Base-by-base conservation (phyloP, 331 rosid genomes). In the Malus hybrid region DNA sequence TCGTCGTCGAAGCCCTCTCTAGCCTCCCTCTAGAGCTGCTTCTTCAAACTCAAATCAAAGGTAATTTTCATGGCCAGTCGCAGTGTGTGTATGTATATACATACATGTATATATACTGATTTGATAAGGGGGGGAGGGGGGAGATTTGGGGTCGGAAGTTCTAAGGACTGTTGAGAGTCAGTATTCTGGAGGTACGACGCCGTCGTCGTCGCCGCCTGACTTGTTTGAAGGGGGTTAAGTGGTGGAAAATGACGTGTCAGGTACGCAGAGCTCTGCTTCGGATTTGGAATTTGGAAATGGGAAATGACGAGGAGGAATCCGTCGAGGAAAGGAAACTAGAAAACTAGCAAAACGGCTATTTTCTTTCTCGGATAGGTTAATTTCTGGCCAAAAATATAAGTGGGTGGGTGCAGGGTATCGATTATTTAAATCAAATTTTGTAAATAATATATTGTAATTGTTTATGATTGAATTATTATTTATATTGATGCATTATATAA, bases 1-100 rank as follows among this genome's bases (percentile, higher is more conserved):
- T 92, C 71, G 78, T 50, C 7, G 56, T 82, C 80, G 69, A 76
- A 63, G 9, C 83, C 46, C 74, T 67, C 60, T 70, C 44, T 54
- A 55, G 12, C 54, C n/a, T 2, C 16, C 2, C 69, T 33, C 13
- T 65, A 73, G 4, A 6, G 29, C 19, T 20, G 63, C 32, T 60
- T 70, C 28, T 66, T 70, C 28, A 71, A 66, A 75, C 16, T 59
- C 20, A 67, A 71, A 82, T 5, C 32, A 8, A 60, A 27, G 50
- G 12, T 3, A 80, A 56, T 2, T 42, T 13, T 27, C 83, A 83
- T 83, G 60, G 75, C 31, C 67, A 55, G 42, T 62, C 44, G 56
- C 29, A 5, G n/a, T 54, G 32, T 69, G 27, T 22, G 10, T 48
- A 59, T 14, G 1, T 3, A 46, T 12, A 60, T 60, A 22, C 6